Base-by-base conservation (phyloP, 2,329 filamentous ascomycete genomes). In the Immersiporthe knoxdaviesiana region DNA sequence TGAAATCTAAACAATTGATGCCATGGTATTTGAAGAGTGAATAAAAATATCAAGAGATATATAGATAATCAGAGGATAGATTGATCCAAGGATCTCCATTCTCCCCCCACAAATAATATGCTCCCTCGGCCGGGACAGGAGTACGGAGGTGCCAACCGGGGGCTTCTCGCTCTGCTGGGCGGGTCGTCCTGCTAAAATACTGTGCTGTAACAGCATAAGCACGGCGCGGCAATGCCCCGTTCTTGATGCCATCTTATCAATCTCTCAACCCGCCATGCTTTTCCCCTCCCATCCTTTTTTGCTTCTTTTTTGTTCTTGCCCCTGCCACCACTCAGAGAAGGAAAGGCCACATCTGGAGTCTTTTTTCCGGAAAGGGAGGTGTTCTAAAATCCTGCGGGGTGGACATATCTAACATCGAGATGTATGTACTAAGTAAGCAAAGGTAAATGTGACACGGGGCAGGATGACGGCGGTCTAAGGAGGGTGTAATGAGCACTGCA, bases 221-320 rank as follows among this genome's bases (percentile, higher is more conserved):
- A 37, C 56, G 56, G 56, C 56, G 30, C 32, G 30, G 56, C 10
- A 59, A 59, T 59, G 30, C 56, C 30, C 56, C 56, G 32, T 14
- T 12, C 16, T n/a, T 10, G 1, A n/a, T 21, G 32, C 30, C 8
- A 21, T 59, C 32, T 11, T 37, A 59, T 35, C 56, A 59, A 30
- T 10, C 18, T 37, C 30, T 1, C 14, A 21, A 35, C 56, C 27
- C 56, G 30, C 56, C 10, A n/a, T n/a, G n/a, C 10, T 10, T 52
- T 24, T 52, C 44, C 7, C 27, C 18, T 11, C 54, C 27, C n/a
- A n/a, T 30, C 54, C 30, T 21, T 44, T 18, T 44, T 18, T 44
- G 16, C 18, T 44, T 44, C 2, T n/a, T 47, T 47, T 21, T 11
- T 47, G 1, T 47, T 21, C 1, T 47, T 47, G 5, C 8, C 21